Conservation (phyloP, 208 protist species). For the Acanthamoeba culbertsoni region DNA sequence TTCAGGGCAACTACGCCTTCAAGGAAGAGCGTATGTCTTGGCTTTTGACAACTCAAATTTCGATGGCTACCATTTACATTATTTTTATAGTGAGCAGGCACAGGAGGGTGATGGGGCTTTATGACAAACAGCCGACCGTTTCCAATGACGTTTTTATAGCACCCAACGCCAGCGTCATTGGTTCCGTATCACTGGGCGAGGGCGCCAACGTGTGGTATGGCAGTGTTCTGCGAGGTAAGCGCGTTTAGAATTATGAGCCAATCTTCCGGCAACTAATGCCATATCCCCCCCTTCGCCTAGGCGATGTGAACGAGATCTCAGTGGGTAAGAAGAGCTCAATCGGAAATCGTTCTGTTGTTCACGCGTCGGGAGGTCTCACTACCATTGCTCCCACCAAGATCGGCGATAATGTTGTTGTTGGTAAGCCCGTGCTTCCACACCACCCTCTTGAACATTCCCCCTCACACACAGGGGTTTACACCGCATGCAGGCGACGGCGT, state of each 20-base stretch:
- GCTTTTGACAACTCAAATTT: not conserved
- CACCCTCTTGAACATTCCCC: not conserved
- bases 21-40: not conserved
- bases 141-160: not conserved
- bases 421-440: slow-evolving; percentile 7
- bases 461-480: not conserved
- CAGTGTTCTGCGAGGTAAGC: slow-evolving; percentile 48
- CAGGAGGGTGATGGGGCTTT: not conserved
- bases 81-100: not conserved
- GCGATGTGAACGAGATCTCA: slow-evolving; percentile 58
- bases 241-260: not conserved
- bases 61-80: not conserved
- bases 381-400: slow-evolving; percentile 41
- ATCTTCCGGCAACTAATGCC: not conserved
- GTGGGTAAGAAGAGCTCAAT: slow-evolving; percentile 52
- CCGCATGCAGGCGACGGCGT: slow-evolving; percentile 4
- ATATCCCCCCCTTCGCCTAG: not conserved
- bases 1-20: slow-evolving; percentile 22
- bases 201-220: slow-evolving; percentile 51
- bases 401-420: slow-evolving; percentile 53
- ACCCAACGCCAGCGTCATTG: slow-evolving; percentile 2
- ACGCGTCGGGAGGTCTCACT: not conserved
- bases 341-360: slow-evolving; percentile 57
- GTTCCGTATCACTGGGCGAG: slow-evolving; percentile 44
- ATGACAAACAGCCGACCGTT: not conserved